Evolutionary conservation across 1,284 basidiomycete species (phyloP).

Genomic region (Sutorius eximius): DNA sequence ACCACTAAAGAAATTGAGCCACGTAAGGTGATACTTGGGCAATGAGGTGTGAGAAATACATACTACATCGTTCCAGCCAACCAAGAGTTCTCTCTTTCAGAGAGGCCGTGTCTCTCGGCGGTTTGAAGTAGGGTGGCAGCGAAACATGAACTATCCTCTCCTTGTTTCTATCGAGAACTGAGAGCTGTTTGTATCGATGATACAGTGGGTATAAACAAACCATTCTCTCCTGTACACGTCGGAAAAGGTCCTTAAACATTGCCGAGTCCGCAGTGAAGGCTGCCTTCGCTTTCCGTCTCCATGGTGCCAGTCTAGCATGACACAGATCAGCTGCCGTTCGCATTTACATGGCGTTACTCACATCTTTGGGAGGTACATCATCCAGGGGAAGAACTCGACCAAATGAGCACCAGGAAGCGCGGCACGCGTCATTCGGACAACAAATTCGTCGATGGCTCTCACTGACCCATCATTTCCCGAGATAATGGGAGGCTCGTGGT

Average conservation of each 20-base stretch:
- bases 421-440: neutral
- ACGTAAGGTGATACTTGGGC: neutral
- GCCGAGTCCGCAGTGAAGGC: neutral
- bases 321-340: neutral
- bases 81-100: conserved; percentile 10
- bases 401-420: conserved; percentile 9
- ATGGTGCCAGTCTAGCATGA: conserved; percentile 6
- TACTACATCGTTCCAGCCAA: conserved; percentile 11
- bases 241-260: conserved; percentile 6
- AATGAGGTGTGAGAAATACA: neutral
- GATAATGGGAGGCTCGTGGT: conserved; percentile 5
- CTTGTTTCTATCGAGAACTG: conserved; percentile 3
- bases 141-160: neutral
- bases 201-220: neutral
- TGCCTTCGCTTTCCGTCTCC: conserved; percentile 5
- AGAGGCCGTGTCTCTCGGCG: conserved; percentile 5
- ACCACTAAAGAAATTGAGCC: neutral
- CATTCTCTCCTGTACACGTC: conserved; percentile 2
- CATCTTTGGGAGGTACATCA: conserved; percentile 11
- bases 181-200: neutral
- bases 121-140: conserved; percentile 3
- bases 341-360: neutral
- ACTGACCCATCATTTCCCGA: conserved; percentile 2
- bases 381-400: conserved; percentile 15
- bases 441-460: conserved; percentile 1